Percentiles rank a stretch among this genome's conserved stretches.
Evolutionary conservation across 352 stramenopile genomes (phyloP).

Genomic region (Blastocystis sp.): DNA sequence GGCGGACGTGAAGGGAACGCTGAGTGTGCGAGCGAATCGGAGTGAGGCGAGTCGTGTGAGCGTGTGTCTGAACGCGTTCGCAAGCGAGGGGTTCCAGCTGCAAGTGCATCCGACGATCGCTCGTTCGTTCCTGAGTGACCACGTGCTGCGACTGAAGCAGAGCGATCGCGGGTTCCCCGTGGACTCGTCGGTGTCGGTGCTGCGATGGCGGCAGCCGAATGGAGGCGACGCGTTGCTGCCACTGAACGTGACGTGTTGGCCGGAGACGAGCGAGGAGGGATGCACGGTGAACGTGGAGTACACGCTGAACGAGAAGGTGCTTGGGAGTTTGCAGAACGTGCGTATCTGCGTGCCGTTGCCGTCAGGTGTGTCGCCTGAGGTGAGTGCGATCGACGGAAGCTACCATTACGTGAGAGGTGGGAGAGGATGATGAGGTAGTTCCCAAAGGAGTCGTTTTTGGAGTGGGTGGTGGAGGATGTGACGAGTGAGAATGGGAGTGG

Average conservation of each 20-base stretch:
- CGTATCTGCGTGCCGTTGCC: constrained; percentile 47
- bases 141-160: constrained; percentile 29
- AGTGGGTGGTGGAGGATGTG: constrained; percentile 37
- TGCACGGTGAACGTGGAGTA: constrained; percentile 37
- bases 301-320: background rate
- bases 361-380: background rate
- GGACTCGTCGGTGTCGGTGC: constrained; percentile 12
- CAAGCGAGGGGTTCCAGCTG: background rate
- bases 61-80: background rate
- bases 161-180: constrained; percentile 30
- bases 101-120: constrained; percentile 28
- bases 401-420: background rate
- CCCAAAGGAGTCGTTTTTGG: constrained; percentile 36
- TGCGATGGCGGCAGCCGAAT: constrained; percentile 4
- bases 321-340: background rate
- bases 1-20: constrained; percentile 38
- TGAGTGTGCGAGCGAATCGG: background rate
- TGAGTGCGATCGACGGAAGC: background rate
- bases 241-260: constrained; percentile 38
- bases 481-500: constrained; percentile 8
- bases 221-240: background rate
- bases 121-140: constrained; percentile 14
- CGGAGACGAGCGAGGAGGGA: background rate
- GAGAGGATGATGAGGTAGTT: constrained; percentile 25
- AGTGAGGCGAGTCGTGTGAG: background rate